Conservation (phyloP, 2,329 filamentous ascomycete species). For the Penicillium olsonii region DNA sequence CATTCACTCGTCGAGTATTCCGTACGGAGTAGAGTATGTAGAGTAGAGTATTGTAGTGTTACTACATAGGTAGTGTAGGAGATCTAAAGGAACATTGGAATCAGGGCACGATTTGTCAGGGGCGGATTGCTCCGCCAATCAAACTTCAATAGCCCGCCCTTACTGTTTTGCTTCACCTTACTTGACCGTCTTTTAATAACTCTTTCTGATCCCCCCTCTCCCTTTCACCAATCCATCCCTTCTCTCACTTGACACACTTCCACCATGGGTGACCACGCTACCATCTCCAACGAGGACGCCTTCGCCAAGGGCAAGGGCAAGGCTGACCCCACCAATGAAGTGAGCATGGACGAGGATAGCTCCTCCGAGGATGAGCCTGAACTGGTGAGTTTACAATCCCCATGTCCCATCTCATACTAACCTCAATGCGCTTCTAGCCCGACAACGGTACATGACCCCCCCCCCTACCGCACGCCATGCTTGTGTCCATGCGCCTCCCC, state of each 20-base stretch:
- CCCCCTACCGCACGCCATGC: neutral
- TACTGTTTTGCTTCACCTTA: conserved; percentile 28
- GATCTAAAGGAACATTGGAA: neutral
- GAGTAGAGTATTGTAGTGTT: no score
- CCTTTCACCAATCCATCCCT: conserved; percentile 22
- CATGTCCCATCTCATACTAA: neutral
- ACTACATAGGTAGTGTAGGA: no score
- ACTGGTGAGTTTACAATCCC: conserved; percentile 30
- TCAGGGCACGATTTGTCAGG: conserved; percentile 22
- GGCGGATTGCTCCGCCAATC: conserved; percentile 20
- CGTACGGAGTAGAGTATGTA: no score
- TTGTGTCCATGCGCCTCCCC: neutral
- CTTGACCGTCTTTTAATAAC: conserved; percentile 25
- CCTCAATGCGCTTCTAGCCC: conserved; percentile 20
- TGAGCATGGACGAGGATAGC: conserved; percentile 72
- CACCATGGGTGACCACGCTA: conserved; percentile 40
- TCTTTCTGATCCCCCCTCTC: conserved; percentile 17
- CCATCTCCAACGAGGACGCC: conserved; percentile 42
- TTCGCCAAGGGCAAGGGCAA: conserved; percentile 85
- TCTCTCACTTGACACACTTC: conserved; percentile 13
- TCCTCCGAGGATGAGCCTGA: conserved; percentile 61
- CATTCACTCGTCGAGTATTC: no score
- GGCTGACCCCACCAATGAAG: conserved; percentile 59
- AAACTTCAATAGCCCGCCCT: conserved; percentile 18
- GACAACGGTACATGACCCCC: conserved; percentile 22